Conservation (phyloP, 345 rosid species). For the Eucalyptus erythrocorys region DNA sequence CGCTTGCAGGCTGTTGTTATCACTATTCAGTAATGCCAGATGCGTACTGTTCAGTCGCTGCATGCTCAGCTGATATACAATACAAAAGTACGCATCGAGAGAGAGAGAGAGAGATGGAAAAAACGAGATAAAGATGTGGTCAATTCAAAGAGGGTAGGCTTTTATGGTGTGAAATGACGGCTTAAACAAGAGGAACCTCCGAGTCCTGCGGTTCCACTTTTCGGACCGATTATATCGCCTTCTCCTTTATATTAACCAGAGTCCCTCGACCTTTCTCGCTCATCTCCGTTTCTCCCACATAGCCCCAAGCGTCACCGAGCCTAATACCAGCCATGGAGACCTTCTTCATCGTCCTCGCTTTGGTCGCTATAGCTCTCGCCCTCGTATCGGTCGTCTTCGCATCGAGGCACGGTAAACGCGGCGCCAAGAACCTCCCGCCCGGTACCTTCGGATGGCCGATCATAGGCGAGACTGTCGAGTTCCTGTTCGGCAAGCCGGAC, state of each 20-base stretch:
- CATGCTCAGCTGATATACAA: background rate
- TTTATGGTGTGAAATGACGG: background rate
- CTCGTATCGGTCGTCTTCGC: background rate
- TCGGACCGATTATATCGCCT: background rate
- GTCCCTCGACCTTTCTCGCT: background rate
- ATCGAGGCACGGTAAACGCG: background rate
- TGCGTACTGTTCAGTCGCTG: background rate
- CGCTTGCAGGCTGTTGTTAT: background rate
- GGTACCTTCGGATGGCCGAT: slow-evolving; percentile 59
- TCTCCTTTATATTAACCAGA: background rate
- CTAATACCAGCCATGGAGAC: background rate
- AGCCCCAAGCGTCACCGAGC: background rate
- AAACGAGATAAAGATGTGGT: background rate
- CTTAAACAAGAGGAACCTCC: background rate
- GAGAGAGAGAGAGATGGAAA: background rate
- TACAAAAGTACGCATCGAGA: background rate
- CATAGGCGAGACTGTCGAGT: slow-evolving; percentile 31
- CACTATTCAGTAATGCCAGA: background rate
- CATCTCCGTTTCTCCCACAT: background rate
- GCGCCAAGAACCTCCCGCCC: slow-evolving; percentile 29
- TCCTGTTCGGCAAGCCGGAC: slow-evolving; percentile 38
- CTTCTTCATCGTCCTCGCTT: background rate
- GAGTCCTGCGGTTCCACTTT: background rate
- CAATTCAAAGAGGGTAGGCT: background rate
- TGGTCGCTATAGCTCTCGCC: background rate